A percentile compares a stretch with the other conserved stretches of the same genome.
phyloP scores from a whole-genome alignment of 768 basidiomycete genomes.

The Hirschioporus abietinus region DNA sequence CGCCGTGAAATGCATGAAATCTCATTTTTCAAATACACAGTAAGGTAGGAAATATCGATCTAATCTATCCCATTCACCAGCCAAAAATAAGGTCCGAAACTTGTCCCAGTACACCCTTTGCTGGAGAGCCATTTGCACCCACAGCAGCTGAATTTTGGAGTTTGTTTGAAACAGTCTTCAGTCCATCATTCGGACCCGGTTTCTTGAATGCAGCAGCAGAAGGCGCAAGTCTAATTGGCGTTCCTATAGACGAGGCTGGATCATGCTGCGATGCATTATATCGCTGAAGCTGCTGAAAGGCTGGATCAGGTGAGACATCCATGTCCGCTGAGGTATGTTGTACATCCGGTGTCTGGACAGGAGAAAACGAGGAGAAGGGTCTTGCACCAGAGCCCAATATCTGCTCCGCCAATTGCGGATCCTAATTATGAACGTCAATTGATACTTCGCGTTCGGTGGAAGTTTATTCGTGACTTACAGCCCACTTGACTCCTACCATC shows the following conservation, averaged over 20 bases:
- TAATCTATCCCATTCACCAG: conserved; percentile 43
- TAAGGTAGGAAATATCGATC: background rate
- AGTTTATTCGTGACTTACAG: conserved; percentile 42
- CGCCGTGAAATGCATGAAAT: background rate
- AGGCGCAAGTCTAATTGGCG: conserved; percentile 68
- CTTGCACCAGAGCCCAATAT: conserved; percentile 1
- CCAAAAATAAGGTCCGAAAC: conserved; percentile 79
- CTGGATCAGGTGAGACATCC: conserved; percentile 3
- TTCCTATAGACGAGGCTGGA: conserved; percentile 48
- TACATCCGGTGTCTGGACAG: conserved; percentile 8
- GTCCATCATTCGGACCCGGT: conserved; percentile 20
- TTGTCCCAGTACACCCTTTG: conserved; percentile 63
- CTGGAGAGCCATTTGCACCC: conserved; percentile 14
- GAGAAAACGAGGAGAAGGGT: background rate
- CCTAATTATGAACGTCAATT: background rate
- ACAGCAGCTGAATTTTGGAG: conserved; percentile 18
- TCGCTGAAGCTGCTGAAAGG: background rate
- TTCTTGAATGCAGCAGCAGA: conserved; percentile 69
- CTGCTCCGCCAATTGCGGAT: conserved; percentile 3
- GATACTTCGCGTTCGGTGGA: background rate
- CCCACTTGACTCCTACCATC: conserved; percentile 88
- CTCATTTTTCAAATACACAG: background rate
- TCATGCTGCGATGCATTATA: background rate
- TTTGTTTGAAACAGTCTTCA: conserved; percentile 14
- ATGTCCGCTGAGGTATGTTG: conserved; percentile 1